Evolutionary conservation across 108 stramenopile species (phyloP).

Genomic region (Fragilaria radians): DNA sequence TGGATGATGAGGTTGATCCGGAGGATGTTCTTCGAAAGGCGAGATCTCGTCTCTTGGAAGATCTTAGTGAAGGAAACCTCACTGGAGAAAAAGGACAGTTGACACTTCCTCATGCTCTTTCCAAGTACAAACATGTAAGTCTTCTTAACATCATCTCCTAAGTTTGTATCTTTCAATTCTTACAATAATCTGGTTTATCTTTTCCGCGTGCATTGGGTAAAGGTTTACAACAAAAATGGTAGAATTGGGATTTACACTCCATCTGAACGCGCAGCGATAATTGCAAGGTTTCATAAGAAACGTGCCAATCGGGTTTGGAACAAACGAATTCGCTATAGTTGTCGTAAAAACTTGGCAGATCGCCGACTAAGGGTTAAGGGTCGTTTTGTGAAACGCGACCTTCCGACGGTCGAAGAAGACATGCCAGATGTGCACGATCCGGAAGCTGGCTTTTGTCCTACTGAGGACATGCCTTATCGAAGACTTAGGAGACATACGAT

Average conservation of each 20-base stretch:
- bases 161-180: neutral
- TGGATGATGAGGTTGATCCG: slow-evolving; percentile 45
- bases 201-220: slow-evolving; percentile 20
- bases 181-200: slow-evolving; percentile 2
- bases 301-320: slow-evolving; percentile 93
- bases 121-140: slow-evolving; percentile 84
- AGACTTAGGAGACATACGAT: slow-evolving; percentile 77
- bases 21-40: slow-evolving; percentile 69
- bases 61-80: slow-evolving; percentile 59
- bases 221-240: no score
- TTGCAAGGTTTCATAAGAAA: slow-evolving; percentile 90
- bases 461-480: slow-evolving; percentile 80
- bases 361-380: slow-evolving; percentile 95
- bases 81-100: slow-evolving; percentile 65
- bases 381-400: slow-evolving; percentile 97
- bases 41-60: slow-evolving; percentile 69
- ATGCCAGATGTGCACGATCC: slow-evolving; percentile 80
- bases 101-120: slow-evolving; percentile 71
- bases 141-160: neutral
- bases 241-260: slow-evolving; percentile 97
- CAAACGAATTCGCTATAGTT: slow-evolving; percentile 97
- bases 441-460: slow-evolving; percentile 73
- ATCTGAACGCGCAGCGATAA: slow-evolving; percentile 77
- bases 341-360: slow-evolving; percentile 98
- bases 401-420: slow-evolving; percentile 36